phyloP scores from a whole-genome alignment of 1,139 yeast species.

The Yamadazyma conglobata region DNA sequence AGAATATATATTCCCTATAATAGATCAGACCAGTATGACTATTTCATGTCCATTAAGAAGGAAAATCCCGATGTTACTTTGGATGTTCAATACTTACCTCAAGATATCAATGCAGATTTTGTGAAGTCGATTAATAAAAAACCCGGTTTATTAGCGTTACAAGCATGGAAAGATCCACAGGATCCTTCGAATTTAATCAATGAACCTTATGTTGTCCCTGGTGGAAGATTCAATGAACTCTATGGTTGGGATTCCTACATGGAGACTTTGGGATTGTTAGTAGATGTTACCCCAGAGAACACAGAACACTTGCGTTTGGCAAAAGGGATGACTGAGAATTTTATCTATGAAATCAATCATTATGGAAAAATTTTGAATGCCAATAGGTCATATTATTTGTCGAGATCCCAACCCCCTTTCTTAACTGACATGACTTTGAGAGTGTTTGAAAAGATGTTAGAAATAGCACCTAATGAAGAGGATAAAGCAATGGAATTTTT shows the following conservation, averaged over 20 bases:
- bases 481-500: conserved; percentile 55
- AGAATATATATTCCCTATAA: conserved; percentile 75
- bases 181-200: conserved; percentile 55
- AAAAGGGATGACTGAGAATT: conserved; percentile 89
- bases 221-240: conserved; percentile 93
- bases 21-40: conserved; percentile 71
- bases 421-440: conserved; percentile 86
- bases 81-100: conserved; percentile 72
- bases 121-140: conserved; percentile 73
- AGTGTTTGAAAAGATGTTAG: conserved; percentile 59
- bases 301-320: conserved; percentile 52
- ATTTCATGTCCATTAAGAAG: conserved; percentile 53
- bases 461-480: conserved; percentile 31
- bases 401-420: conserved; percentile 97
- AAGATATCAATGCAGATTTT: conserved; percentile 60
- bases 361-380: conserved; percentile 95
- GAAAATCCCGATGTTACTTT: conserved; percentile 56
- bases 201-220: conserved; percentile 92
- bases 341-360: conserved; percentile 82
- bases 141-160: conserved; percentile 87
- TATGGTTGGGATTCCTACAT: conserved; percentile 99
- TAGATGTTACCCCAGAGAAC: conserved; percentile 55
- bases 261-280: conserved; percentile 79
- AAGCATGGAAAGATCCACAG: conserved; percentile 52
- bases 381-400: conserved; percentile 84